Conservation (phyloP, 768 basidiomycete species). For the Calocera viscosa region DNA sequence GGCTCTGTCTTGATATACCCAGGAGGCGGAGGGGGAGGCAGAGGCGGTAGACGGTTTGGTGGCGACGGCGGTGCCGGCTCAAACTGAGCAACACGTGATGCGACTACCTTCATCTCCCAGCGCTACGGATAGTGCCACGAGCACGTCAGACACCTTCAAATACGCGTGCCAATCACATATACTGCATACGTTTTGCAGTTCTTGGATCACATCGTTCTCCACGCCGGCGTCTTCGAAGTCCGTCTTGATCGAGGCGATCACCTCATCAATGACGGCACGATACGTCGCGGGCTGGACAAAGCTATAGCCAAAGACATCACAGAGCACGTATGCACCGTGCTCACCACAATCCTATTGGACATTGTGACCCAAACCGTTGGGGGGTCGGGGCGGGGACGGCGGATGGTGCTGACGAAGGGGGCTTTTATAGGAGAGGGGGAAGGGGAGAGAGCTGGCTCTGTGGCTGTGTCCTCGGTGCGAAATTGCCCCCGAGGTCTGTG, state of each 20-base stretch:
- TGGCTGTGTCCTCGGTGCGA: background rate
- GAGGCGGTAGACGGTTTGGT: constrained; percentile 37
- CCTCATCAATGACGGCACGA: constrained; percentile 92
- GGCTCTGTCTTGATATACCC: constrained; percentile 56
- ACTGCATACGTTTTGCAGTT: constrained; percentile 62
- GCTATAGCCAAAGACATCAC: constrained; percentile 41
- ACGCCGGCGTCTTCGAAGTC: constrained; percentile 98
- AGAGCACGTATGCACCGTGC: constrained; percentile 50
- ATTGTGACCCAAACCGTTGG: constrained; percentile 30
- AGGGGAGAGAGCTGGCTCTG: background rate
- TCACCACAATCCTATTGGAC: constrained; percentile 99
- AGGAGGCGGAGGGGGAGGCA: constrained; percentile 47
- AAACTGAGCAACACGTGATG: constrained; percentile 92
- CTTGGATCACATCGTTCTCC: constrained; percentile 74
- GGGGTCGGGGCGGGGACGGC: background rate
- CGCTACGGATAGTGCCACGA: constrained; percentile 39
- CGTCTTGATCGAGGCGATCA: constrained; percentile 70
- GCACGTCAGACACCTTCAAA: background rate
- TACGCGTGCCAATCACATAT: constrained; percentile 11
- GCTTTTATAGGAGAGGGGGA: constrained; percentile 3
- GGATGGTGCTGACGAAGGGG: background rate
- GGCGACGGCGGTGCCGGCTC: constrained; percentile 38
- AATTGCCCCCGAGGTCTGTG: constrained; percentile 4
- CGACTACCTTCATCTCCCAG: constrained; percentile 92
- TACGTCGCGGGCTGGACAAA: constrained; percentile 75